Base-by-base conservation (phyloP, 208 protist species). In the Trypanosoma cruzi region DNA sequence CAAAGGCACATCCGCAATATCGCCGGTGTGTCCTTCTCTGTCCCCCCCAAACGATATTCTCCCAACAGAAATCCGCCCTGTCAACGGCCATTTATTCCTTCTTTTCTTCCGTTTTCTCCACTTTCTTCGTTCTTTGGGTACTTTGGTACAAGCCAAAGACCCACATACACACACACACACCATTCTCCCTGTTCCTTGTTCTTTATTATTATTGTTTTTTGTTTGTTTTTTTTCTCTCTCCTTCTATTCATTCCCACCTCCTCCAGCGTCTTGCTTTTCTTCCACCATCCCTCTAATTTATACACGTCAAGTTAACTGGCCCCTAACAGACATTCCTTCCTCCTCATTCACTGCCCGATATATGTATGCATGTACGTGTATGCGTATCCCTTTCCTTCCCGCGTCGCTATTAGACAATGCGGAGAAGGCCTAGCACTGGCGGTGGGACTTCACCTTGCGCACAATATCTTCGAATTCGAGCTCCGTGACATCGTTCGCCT, bases 401-500 rank as follows among this genome's bases (percentile, higher is more conserved):
- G 11, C 5, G 2, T 52, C 22, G 18, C 20, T 52, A 52, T 26
- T n/a, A n/a, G 48, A 5, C 48, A 52, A n/a, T 4, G 48, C 48
- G 48, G 48, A 1, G 6, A n/a, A 52, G 18, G 16, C 16, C 26
- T 69, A 79, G 31, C 36, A 50, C 34, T 69, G 64, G 29, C 82
- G 79, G 53, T 89, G 79, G 5, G 69, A 36, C 71, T 84, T 80
- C 34, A 79, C 71, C 50, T 76, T 75, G 67, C 73, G 82, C 60
- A 82, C 49, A 34, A 95, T 72, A 59, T 95, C 90, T 14, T 79
- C 75, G 46, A 60, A 58, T 36, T 81, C 79, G 22, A 95, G 66
- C 66, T 81, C 85, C n/a, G 84, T 86, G 18, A 66, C 57, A 42
- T 95, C 90, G 69, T 92, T 95, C 32, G 87, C 86, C 84, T 96